phyloP scores from a whole-genome alignment of 208 protist species.

The Novymonas esmeraldas region DNA sequence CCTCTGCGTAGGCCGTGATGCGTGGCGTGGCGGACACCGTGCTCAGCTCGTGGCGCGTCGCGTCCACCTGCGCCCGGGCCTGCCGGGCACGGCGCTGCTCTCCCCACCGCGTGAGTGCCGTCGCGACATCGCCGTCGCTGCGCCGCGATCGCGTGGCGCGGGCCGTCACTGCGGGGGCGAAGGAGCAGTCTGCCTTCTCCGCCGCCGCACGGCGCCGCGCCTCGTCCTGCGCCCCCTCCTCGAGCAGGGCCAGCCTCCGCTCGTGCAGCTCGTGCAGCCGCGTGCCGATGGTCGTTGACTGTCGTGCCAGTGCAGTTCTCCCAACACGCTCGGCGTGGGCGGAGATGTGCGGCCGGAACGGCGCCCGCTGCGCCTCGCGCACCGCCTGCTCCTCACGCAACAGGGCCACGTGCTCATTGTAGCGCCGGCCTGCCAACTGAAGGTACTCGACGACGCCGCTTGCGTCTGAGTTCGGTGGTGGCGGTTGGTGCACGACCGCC shows the following conservation, averaged over 20 bases:
- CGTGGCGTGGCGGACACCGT: slow-evolving; percentile 38
- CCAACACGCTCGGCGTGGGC: slow-evolving; percentile 42
- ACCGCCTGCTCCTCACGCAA: slow-evolving; percentile 54
- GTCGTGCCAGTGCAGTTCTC: slow-evolving; percentile 32
- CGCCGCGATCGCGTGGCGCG: slow-evolving; percentile 32
- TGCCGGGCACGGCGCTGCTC: slow-evolving; percentile 42
- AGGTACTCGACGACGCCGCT: slow-evolving; percentile 71
- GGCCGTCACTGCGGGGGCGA: slow-evolving; percentile 43
- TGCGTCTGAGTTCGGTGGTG: neutral
- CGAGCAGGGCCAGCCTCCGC: slow-evolving; percentile 30
- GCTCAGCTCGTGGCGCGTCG: slow-evolving; percentile 33
- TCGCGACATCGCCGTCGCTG: slow-evolving; percentile 20
- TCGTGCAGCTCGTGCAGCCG: slow-evolving; percentile 68
- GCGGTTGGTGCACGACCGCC: neutral
- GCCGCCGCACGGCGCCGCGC: slow-evolving; percentile 18
- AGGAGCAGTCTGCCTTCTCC: slow-evolving; percentile 29
- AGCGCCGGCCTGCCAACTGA: slow-evolving; percentile 53
- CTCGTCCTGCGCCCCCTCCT: slow-evolving; percentile 35
- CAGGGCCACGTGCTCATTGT: slow-evolving; percentile 68
- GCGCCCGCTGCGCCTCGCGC: slow-evolving; percentile 39
- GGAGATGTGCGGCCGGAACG: slow-evolving; percentile 61
- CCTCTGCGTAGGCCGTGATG: slow-evolving; percentile 63
- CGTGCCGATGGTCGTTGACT: slow-evolving; percentile 47
- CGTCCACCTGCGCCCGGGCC: slow-evolving; percentile 33
- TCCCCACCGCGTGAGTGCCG: slow-evolving; percentile 39